Evolutionary conservation across 1,284 basidiomycete genomes (phyloP).

Genomic region (Athelia psychrophila): DNA sequence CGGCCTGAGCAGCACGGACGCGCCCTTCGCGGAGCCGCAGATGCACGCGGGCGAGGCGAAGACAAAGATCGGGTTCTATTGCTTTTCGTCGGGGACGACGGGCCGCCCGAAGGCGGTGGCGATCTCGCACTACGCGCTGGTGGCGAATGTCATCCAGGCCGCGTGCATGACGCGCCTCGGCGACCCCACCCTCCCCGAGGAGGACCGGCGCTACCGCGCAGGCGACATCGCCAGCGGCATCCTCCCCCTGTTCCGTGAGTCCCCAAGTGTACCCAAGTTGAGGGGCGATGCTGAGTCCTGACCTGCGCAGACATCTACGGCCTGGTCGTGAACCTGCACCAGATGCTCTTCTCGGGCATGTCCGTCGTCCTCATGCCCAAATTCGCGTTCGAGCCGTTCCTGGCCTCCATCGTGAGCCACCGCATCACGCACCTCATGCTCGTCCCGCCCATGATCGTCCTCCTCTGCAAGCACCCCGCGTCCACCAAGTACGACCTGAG

Average conservation of each 20-base stretch:
- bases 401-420: conserved; percentile 51
- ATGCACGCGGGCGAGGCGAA: conserved; percentile 63
- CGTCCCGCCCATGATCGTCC: conserved; percentile 54
- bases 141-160: conserved; percentile 66
- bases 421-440: conserved; percentile 50
- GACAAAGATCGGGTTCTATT: conserved; percentile 57
- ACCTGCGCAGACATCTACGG: conserved; percentile 4
- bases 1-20: conserved; percentile 37
- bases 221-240: conserved; percentile 39
- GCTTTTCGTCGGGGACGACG: conserved; percentile 82
- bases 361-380: conserved; percentile 52
- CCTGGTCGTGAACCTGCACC: conserved; percentile 30
- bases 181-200: background rate
- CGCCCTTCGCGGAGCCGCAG: conserved; percentile 44
- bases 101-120: conserved; percentile 69
- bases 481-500: conserved; percentile 53
- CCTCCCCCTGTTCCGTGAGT: conserved; percentile 32
- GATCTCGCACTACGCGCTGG: conserved; percentile 65
- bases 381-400: conserved; percentile 50
- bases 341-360: conserved; percentile 40
- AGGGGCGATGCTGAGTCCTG: background rate
- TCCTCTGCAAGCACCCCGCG: conserved; percentile 56
- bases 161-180: conserved; percentile 39
- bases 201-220: conserved; percentile 26
- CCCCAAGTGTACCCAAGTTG: background rate